Evolutionary conservation across 257 asterid species (phyloP), one percentile per base, ranked within the genome.

Genomic region (Primulina huaijiensis): DNA sequence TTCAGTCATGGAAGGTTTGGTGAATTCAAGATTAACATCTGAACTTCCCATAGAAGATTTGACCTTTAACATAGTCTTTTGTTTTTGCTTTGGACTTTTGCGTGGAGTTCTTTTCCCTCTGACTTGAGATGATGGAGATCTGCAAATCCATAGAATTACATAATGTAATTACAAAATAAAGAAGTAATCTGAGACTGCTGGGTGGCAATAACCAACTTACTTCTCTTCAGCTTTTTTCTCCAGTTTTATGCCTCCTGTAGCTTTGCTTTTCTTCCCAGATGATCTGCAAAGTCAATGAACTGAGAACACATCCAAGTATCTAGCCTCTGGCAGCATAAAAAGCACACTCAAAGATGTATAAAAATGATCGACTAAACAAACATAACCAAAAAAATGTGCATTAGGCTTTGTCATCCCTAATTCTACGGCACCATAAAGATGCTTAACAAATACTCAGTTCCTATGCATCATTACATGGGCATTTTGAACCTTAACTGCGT

Each of bases 101-200:
- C 90, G 83, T 33, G 98, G 97, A 72, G 95, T 94, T 78, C 97
- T 84, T 82, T 82, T 94, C 64, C 89, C 84, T 82, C 86, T 87
- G 58, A 82, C 82, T 85, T 83, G 85, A 71, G 96, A 81, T 71
- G 86, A 67, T 35, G 86, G 80, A 59, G 92, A 79, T 76, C 98
- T 91, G 87, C 75, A 65, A 77, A 70, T 62, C 81, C 81, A 72
- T 74, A 62, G 72, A 66, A 73, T 58, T 23, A 68, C 67, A 78
- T 66, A 68, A 77, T 78, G 70, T 69, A 50, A 31, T 71, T 35
- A 78, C 52, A 65, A 56, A 60, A 52, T 20, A 65, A 34, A 76
- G 7, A 77, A 29, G 63, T 14, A 16, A 71, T 66, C 62, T 65
- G 53, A 72, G 30, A 33, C 63, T 63, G 71, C 50, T n/a, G 74